phyloP scores from a whole-genome alignment of 345 rosid genomes.

The Lagerstroemia speciosa region DNA sequence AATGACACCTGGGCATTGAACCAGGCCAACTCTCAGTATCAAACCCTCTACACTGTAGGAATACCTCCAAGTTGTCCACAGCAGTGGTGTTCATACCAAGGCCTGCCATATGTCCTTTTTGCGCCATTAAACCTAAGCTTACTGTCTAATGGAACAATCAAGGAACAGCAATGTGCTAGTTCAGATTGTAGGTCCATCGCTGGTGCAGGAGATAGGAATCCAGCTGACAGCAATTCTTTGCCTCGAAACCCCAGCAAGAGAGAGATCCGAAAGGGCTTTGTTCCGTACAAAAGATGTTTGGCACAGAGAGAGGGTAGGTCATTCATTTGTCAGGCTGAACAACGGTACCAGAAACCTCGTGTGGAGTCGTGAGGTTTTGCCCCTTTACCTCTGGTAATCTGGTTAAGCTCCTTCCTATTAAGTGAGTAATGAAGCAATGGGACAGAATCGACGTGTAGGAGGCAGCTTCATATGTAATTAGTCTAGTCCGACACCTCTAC shows the following conservation, averaged over 20 bases:
- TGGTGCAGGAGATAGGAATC: too few species aligned
- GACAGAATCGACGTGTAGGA: too few species aligned
- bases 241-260: conserved; percentile 1
- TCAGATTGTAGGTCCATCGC: too few species aligned
- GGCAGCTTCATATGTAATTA: too few species aligned
- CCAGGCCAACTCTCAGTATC: too few species aligned
- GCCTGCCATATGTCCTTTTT: background rate
- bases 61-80: too few species aligned
- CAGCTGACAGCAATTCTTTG: background rate
- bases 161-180: background rate
- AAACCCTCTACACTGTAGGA: too few species aligned
- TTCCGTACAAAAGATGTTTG: conserved; percentile 6
- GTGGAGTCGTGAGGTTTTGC: background rate
- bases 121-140: background rate
- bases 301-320: background rate
- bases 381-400: background rate
- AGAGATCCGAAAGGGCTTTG: background rate
- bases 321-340: background rate
- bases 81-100: too few species aligned
- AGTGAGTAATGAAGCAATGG: too few species aligned
- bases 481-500: too few species aligned
- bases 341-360: background rate
- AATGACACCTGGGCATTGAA: too few species aligned
- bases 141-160: too few species aligned
- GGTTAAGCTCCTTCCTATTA: background rate